Percentiles rank a stretch among this genome's conserved stretches.
phyloP scores from a whole-genome alignment of 805 yeast species.

The Jamesozyma hellenica region DNA sequence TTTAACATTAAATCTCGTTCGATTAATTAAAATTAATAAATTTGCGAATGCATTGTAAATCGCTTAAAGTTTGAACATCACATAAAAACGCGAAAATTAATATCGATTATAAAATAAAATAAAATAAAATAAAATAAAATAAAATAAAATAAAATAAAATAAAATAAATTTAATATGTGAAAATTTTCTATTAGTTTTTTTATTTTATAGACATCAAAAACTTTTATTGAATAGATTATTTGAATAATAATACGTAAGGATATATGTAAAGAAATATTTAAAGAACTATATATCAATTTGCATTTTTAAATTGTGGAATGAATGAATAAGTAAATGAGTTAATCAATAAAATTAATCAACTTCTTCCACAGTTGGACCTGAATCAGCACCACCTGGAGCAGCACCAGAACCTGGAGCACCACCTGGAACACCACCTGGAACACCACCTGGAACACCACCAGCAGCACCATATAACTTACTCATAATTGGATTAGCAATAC shows the following conservation, averaged over 20 bases:
- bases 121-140: not conserved
- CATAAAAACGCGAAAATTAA: not conserved
- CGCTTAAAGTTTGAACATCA: not conserved
- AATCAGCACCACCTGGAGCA: constrained; percentile 36
- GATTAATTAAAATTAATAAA: too few species aligned
- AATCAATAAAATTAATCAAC: constrained; percentile 40
- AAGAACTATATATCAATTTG: not conserved
- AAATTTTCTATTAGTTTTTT: not conserved
- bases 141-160: not conserved
- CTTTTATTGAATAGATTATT: not conserved
- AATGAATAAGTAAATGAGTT: too few species aligned
- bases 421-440: constrained; percentile 46
- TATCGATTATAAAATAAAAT: not conserved
- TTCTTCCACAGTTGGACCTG: constrained; percentile 72
- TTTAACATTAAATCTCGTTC: too few species aligned
- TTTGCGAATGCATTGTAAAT: not conserved
- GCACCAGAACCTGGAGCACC: constrained; percentile 29
- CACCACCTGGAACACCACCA: constrained; percentile 63
- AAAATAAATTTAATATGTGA: too few species aligned
- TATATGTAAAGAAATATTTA: not conserved
- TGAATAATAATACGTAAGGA: not conserved
- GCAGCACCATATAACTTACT: constrained; percentile 91
- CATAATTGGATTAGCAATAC: constrained; percentile 92
- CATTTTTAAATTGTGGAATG: too few species aligned
- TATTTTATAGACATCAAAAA: not conserved